Base-by-base conservation (phyloP, 2,329 filamentous ascomycete species). In the Ascochyta koolunga region DNA sequence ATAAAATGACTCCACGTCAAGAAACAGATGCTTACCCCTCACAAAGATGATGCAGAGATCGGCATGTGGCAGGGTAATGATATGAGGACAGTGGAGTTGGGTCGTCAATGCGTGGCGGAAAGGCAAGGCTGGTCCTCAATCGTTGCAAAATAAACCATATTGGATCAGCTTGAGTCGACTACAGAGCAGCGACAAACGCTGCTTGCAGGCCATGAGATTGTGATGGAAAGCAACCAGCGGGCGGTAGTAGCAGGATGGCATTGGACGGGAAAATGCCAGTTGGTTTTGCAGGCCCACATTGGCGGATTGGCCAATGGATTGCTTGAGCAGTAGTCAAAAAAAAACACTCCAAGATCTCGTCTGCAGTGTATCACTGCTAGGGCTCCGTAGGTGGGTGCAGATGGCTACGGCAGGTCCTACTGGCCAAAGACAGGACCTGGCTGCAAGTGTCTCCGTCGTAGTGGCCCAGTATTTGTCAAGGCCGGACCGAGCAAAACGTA, bases 231-330 rank as follows among this genome's bases (percentile, higher is more conserved):
- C 24, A 37, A 1, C 18, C 25, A 35, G 16, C 15, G 36, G 22
- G 41, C 18, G 25, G 21, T 45, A 27, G 37, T 35, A 41, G 29
- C 32, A 42, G 18, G 37, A 18, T 31, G 42, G 31, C 24, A 42
- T 37, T 47, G 42, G 50, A 47, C 42, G 37, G 50, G 32, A 36
- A 32, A 47, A 52, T 41, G 38, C 36, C 37, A 37, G 32, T 11
- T 32, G 24, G n/a, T 37, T 25, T 31, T 38, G 50, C 18, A 38
- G 42, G n/a, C 27, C 43, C 31, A 29, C 19, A 16, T 38, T 43
- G 27, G 15, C 16, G 29, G 10, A 36, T 29, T 19, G 39, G 11
- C 45, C 35, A 40, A 49, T 39, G 9, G 16, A 43, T 25, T 18
- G 36, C n/a, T 32, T 18, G 16, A 35, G 18, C 19, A 39, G 29